Evolutionary conservation across 2,329 filamentous ascomycete genomes (phyloP).

Genomic region (Aspergillus awamori): DNA sequence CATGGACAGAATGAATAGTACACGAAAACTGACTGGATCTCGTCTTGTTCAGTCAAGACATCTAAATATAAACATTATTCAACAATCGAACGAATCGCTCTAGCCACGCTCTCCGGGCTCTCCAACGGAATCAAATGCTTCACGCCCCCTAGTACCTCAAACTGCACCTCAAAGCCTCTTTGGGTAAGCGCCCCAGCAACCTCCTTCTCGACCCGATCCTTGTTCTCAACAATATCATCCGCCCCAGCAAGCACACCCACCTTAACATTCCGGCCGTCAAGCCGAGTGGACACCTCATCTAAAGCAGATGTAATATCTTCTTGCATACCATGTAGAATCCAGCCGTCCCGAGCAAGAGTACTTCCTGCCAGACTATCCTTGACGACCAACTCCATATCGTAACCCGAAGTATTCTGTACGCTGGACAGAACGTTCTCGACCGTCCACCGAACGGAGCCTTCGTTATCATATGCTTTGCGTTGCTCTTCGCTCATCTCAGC

Average conservation of each 20-base stretch:
- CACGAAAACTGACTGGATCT: no score
- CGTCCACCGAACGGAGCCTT: conserved; percentile 34
- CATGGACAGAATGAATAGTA: no score
- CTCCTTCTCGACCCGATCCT: conserved; percentile 32
- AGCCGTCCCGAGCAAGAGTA: conserved; percentile 35
- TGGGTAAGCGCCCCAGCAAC: conserved; percentile 23
- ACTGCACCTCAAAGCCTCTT: conserved; percentile 13
- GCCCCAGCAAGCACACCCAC: conserved; percentile 35
- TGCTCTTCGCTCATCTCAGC: conserved; percentile 40
- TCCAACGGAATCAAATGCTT: conserved; percentile 33
- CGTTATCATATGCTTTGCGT: conserved; percentile 35
- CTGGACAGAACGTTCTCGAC: conserved; percentile 37
- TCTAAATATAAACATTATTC: background rate
- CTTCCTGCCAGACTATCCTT: conserved; percentile 36
- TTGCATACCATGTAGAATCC: conserved; percentile 39
- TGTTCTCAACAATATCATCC: conserved; percentile 37
- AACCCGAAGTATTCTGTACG: conserved; percentile 12
- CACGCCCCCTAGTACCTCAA: conserved; percentile 14
- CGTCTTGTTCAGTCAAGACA: no score
- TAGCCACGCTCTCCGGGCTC: conserved; percentile 15
- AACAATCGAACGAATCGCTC: conserved; percentile 6
- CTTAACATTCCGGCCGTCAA: conserved; percentile 1
- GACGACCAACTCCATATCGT: conserved; percentile 25
- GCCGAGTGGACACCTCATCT: conserved; percentile 18
- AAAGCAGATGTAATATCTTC: conserved; percentile 32